Conservation (phyloP, 768 basidiomycete genomes). For the Boletales sp. region DNA sequence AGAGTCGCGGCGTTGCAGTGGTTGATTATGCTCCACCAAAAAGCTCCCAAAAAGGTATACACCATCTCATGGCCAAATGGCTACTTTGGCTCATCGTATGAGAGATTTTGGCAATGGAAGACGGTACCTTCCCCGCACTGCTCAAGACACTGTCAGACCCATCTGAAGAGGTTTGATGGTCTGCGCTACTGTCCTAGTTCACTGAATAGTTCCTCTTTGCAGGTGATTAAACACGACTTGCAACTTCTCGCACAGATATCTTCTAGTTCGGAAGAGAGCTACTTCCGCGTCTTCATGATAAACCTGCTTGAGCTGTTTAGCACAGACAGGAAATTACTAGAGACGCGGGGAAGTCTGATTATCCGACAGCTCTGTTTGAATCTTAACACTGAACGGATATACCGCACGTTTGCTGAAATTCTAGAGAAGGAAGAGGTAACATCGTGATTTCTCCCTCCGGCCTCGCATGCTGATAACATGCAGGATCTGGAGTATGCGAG, state of each 20-base stretch:
- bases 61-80: background rate
- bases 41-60: constrained; percentile 88
- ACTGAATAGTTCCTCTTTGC: constrained; percentile 4
- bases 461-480: background rate
- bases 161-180: constrained; percentile 75
- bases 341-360: constrained; percentile 91
- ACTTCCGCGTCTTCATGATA: constrained; percentile 94
- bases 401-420: constrained; percentile 93
- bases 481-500: constrained; percentile 98
- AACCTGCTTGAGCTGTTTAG: constrained; percentile 93
- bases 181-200: background rate
- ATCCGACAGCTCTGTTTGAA: constrained; percentile 92
- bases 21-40: constrained; percentile 98
- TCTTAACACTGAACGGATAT: constrained; percentile 93
- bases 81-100: background rate
- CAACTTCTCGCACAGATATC: constrained; percentile 97
- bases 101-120: constrained; percentile 93
- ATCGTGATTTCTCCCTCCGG: background rate
- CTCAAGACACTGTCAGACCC: constrained; percentile 95
- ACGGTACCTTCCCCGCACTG: constrained; percentile 93
- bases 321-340: constrained; percentile 86
- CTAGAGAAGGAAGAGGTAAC: constrained; percentile 95
- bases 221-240: constrained; percentile 95
- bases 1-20: constrained; percentile 94
- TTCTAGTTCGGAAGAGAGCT: constrained; percentile 89